These are phyloP conservation scores for Hysterangium stoloniferum DNA, from an alignment of 768 basidiomycete genomes.

Conservation along the genomic window DNA sequence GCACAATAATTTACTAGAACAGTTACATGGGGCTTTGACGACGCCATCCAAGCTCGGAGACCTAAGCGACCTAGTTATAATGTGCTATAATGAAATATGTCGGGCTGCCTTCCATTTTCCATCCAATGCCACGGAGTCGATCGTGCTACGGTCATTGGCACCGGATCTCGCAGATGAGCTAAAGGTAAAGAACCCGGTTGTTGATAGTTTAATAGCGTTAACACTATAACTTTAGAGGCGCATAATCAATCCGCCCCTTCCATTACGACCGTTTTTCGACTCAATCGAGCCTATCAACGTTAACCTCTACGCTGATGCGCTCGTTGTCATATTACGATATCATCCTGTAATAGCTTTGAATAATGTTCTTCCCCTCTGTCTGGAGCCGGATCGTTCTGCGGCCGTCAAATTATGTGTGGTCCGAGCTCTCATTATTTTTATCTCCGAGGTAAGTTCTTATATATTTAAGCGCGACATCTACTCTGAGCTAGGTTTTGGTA, in stretches of 20 bases:
- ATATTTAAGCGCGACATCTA: background rate
- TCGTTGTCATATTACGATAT: conserved; percentile 68
- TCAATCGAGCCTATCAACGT: conserved; percentile 62
- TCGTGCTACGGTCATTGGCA: conserved; percentile 59
- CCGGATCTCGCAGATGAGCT: conserved; percentile 73
- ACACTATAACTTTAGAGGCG: conserved; percentile 20
- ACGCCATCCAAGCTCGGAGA: conserved; percentile 53
- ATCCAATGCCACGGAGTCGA: conserved; percentile 41
- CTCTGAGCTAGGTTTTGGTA: conserved; percentile 21
- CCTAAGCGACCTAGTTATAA: conserved; percentile 57
- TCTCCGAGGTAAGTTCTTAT: conserved; percentile 46
- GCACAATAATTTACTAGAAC: conserved; percentile 51
- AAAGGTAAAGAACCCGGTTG: conserved; percentile 49
- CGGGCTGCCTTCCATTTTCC: conserved; percentile 53
- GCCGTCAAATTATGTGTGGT: conserved; percentile 74
- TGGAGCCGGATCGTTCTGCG: conserved; percentile 73
- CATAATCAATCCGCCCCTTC: conserved; percentile 26
- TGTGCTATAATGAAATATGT: conserved; percentile 73
- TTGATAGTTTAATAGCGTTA: conserved; percentile 11
- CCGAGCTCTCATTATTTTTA: conserved; percentile 61
- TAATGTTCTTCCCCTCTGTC: conserved; percentile 51
- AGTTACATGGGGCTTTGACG: conserved; percentile 50
- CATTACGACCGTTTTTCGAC: conserved; percentile 58
- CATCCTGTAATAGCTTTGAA: conserved; percentile 54
- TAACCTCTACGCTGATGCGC: conserved; percentile 64